phyloP scores from a whole-genome alignment of 2,329 filamentous ascomycete genomes.

The Penicillium sp. region DNA sequence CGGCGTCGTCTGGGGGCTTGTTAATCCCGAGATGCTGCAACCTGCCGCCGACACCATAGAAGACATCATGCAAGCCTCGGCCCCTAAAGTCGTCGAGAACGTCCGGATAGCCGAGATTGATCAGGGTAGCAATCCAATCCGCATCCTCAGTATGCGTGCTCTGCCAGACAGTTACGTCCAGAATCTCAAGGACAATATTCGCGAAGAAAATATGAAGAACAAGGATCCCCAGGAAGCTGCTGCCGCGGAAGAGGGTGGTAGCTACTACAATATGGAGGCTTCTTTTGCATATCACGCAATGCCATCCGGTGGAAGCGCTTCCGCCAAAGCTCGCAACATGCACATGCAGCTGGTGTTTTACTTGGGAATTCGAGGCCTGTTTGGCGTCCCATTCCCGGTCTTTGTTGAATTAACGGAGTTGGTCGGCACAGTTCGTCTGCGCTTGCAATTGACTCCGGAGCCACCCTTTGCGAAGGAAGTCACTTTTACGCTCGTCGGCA shows the following conservation, averaged over 20 bases:
- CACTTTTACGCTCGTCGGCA: constrained; percentile 90
- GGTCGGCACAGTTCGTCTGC: constrained; percentile 81
- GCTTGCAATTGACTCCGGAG: constrained; percentile 82
- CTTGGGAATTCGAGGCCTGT: constrained; percentile 81
- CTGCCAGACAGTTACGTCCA: constrained; percentile 78
- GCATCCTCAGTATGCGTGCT: constrained; percentile 81
- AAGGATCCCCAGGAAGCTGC: constrained; percentile 86
- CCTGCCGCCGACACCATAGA: constrained; percentile 87
- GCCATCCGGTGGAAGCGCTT: constrained; percentile 66
- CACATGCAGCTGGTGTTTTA: constrained; percentile 97
- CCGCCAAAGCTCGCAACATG: constrained; percentile 88
- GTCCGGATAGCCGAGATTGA: constrained; percentile 93
- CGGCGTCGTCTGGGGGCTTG: constrained; percentile 79
- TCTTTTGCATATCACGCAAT: constrained; percentile 89
- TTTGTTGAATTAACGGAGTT: constrained; percentile 87
- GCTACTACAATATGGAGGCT: constrained; percentile 89
- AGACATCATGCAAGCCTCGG: constrained; percentile 95
- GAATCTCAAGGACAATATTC: constrained; percentile 77
- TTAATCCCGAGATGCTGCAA: constrained; percentile 95
- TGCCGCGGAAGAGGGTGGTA: constrained; percentile 84
- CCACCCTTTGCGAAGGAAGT: constrained; percentile 89
- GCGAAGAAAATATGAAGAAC: constrained; percentile 71
- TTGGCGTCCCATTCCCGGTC: constrained; percentile 82
- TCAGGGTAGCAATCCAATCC: constrained; percentile 85
- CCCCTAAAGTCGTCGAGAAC: constrained; percentile 87